Evolutionary conservation across 2,329 filamentous ascomycete species (phyloP).

Genomic region (Chaetomiaceae sp.): DNA sequence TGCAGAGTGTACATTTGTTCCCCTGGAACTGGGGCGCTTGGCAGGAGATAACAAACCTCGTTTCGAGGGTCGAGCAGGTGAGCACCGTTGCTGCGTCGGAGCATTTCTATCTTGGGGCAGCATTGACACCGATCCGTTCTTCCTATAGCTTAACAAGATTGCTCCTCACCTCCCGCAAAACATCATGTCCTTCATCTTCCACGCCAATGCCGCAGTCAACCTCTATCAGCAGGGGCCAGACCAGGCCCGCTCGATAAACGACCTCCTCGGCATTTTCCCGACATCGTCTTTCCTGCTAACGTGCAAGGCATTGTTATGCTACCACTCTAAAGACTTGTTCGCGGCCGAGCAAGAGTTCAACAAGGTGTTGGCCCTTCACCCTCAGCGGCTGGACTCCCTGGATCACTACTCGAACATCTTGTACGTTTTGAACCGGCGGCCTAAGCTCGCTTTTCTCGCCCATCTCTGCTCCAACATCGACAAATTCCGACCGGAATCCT

Average conservation of each 20-base stretch:
- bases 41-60: slow-evolving; percentile 81
- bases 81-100: too few species aligned
- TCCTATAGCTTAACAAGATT: slow-evolving; percentile 63
- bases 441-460: slow-evolving; percentile 87
- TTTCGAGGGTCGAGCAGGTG: slow-evolving; percentile 77
- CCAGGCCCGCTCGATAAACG: slow-evolving; percentile 68
- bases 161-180: slow-evolving; percentile 75
- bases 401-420: slow-evolving; percentile 98
- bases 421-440: slow-evolving; percentile 82
- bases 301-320: slow-evolving; percentile 80
- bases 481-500: slow-evolving; percentile 94
- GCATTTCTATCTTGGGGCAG: too few species aligned
- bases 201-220: slow-evolving; percentile 84
- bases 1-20: slow-evolving; percentile 81
- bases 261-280: slow-evolving; percentile 81
- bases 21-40: slow-evolving; percentile 98
- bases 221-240: slow-evolving; percentile 80
- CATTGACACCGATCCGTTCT: slow-evolving; percentile 32
- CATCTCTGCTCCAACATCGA: slow-evolving; percentile 88
- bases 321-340: slow-evolving; percentile 81
- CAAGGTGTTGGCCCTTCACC: slow-evolving; percentile 71
- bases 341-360: slow-evolving; percentile 66
- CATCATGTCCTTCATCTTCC: slow-evolving; percentile 90
- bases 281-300: slow-evolving; percentile 85
- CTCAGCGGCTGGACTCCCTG: slow-evolving; percentile 75